Base-by-base conservation (phyloP, 495 filamentous ascomycete genomes). In the Podospora conica region DNA sequence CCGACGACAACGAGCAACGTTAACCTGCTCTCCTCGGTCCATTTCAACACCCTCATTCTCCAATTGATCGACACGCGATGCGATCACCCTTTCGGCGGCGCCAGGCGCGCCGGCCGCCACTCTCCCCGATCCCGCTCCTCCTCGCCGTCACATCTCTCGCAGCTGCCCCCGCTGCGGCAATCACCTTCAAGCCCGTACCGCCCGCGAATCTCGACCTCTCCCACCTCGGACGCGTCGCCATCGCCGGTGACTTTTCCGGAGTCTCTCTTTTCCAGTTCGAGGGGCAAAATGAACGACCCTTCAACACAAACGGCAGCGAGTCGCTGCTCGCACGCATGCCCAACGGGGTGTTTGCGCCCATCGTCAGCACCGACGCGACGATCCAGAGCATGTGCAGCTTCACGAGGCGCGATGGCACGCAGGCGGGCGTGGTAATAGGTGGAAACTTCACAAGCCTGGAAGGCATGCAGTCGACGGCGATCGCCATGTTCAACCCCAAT, bases 361-460 rank as follows among this genome's bases (percentile, higher is more conserved):
- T 97, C 40, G 86, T 85, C 21, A 77, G 85, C 55, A 86, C 95
- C 53, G 93, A 98, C 77, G 93, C 86, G 31, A 83, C 87, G 24
- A 97, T 98, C 69, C 83, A 85, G 69, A 82, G 90, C 33, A 93
- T 98, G 90, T 98, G 96, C 78, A 79, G 89, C 21, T 93, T 94
- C 73, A 81, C 86, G 20, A 78, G 85, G 74, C 82, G 83, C 53
- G 82, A 91, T 75, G 91, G 90, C 58, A 84, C 78, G 5, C 79
- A 88, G 40, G 82, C 85, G 20, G 91, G 91, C 12, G 85, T 97
- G 27, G 86, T 97, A 23, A 84, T 97, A 5, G 95, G 89, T 24
- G 95, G 95, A 15, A 98, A 97, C 79, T 99, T 99, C 75, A 97
- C 94, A n/a, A 96, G 90, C 71, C 76, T 98, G 48, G 88, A 33